A percentile compares a stretch with the other conserved stretches of the same genome.
Conservation (phyloP, 768 basidiomycete genomes). For the Macrolepiota albuminosa region DNA sequence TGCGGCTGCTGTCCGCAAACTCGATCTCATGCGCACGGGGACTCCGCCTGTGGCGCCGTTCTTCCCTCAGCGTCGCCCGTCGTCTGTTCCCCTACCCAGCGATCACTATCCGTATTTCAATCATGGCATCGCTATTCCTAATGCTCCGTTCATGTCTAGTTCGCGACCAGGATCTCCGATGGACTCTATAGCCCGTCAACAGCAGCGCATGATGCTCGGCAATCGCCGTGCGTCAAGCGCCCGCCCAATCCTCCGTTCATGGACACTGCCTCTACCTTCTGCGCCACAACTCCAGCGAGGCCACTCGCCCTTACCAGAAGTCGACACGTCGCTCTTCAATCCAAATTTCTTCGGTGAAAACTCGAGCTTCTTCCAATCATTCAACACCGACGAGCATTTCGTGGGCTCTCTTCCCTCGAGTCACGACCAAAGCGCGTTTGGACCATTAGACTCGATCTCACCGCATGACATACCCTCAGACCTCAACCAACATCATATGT, state of each 20-base stretch:
- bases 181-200: constrained; percentile 36
- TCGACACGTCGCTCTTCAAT: constrained; percentile 45
- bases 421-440: constrained; percentile 16
- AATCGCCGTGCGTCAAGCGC: constrained; percentile 49
- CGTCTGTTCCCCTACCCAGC: constrained; percentile 58
- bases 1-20: constrained; percentile 50
- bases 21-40: constrained; percentile 33
- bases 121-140: constrained; percentile 37
- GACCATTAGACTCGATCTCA: constrained; percentile 23
- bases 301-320: constrained; percentile 44
- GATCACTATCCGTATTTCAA: constrained; percentile 23
- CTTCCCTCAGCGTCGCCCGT: constrained; percentile 46
- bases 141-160: constrained; percentile 34
- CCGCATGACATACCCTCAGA: constrained; percentile 12
- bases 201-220: constrained; percentile 35
- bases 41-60: constrained; percentile 10
- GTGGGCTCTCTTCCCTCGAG: constrained; percentile 8
- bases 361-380: constrained; percentile 3
- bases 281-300: constrained; percentile 33
- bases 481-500: constrained; percentile 4
- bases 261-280: constrained; percentile 24
- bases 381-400: constrained; percentile 6
- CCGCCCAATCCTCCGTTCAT: constrained; percentile 32
- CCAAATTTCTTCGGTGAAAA: constrained; percentile 22
- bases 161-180: constrained; percentile 44